A percentile compares a stretch with the other conserved stretches of the same genome.
Conservation (phyloP, 768 basidiomycete genomes). For the Hygrocybe punicea region DNA sequence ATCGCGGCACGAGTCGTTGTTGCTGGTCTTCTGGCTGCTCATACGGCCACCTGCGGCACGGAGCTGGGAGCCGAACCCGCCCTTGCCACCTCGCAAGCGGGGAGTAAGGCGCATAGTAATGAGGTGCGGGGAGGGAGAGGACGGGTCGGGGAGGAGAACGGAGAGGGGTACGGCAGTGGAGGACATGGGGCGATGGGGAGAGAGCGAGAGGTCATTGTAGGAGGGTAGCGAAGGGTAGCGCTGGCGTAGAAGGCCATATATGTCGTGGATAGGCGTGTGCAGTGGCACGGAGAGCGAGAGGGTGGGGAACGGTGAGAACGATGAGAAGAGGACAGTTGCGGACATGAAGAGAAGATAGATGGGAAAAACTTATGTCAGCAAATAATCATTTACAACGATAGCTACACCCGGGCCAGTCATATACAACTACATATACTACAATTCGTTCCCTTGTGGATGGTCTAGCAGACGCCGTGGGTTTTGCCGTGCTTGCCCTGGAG, state of each 20-base stretch:
- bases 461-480: slow-evolving; percentile 3
- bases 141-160: slow-evolving; percentile 22
- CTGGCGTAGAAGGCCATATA: slow-evolving; percentile 43
- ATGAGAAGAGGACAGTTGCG: slow-evolving; percentile 46
- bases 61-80: slow-evolving; percentile 95
- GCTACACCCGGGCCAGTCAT: too few species aligned
- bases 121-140: slow-evolving; percentile 31
- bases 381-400: too few species aligned
- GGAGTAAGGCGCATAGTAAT: slow-evolving; percentile 74
- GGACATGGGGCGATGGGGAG: slow-evolving; percentile 30
- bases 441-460: background rate
- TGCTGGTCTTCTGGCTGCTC: slow-evolving; percentile 93
- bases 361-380: too few species aligned
- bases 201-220: slow-evolving; percentile 38
- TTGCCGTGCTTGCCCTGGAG: slow-evolving; percentile 1
- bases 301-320: slow-evolving; percentile 60
- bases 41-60: slow-evolving; percentile 96
- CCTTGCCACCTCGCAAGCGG: slow-evolving; percentile 84
- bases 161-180: slow-evolving; percentile 30
- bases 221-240: slow-evolving; percentile 49
- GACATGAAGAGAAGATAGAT: background rate
- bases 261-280: slow-evolving; percentile 37
- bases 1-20: slow-evolving; percentile 93
- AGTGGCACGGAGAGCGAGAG: slow-evolving; percentile 46
- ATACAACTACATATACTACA: too few species aligned